Evolutionary conservation across 139 green algal species (phyloP), one percentile per base, ranked within the genome.

Genomic region (Picochlorum sp.): DNA sequence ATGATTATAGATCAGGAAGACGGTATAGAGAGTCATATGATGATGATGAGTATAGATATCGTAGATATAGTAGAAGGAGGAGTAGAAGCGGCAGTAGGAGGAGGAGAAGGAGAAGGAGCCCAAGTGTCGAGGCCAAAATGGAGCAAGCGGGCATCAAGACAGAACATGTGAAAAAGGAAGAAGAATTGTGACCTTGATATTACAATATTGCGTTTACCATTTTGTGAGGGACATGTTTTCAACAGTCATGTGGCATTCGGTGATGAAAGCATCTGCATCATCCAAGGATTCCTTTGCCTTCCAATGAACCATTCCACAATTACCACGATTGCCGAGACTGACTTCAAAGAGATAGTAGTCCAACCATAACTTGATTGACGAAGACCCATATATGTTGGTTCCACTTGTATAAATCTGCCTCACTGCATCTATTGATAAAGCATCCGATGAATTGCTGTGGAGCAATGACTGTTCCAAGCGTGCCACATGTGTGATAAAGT

Each of bases 351-450:
- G 44, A 37, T 72, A 71, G 49, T 85, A 91, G 14, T 58, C 47
- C 51, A 90, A 30, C 87, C 87, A 92, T 23, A 91, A 68, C 28
- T 78, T 67, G 26, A 20, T 50, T 45, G 85, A 80, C 0, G 23
- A 45, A 1, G 9, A 15, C 2, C 84, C 83, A 64, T 90, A 79
- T 5, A 68, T 66, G 16, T 34, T 67, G 14, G 77, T 57, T 2
- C 74, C 83, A 2, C 71, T 77, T 66, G 79, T 50, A 58, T 66
- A 45, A 16, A 70, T 6, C 3, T 57, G 11, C 13, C 45, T 18
- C 16, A 63, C 10, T 10, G 7, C 10, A 21, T 51, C 37, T 31
- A 50, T 20, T 10, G 11, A 28, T 10, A 70, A 11, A 31, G 23
- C 10, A 52, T 62, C 23, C 21, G 15, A 26, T 21, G 56, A 47